These are phyloP conservation scores for Camelina hispida DNA, from an alignment of 345 rosid genomes.

Conservation along the genomic window DNA sequence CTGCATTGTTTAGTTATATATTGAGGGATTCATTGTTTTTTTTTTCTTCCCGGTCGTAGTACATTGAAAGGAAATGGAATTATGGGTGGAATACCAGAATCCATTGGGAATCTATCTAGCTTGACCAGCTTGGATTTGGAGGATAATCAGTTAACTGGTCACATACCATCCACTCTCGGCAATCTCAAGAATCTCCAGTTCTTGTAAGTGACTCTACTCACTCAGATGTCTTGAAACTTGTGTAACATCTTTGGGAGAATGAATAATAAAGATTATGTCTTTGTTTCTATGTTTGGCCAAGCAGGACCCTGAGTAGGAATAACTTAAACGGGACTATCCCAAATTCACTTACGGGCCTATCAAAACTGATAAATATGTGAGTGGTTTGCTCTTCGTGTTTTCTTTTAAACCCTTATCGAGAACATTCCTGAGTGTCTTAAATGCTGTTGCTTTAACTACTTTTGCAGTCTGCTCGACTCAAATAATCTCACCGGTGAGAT, in stretches of 20 bases:
- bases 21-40: neutral
- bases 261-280: neutral
- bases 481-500: conserved; percentile 78
- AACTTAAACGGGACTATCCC: conserved; percentile 78
- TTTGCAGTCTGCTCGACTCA: conserved; percentile 79
- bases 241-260: neutral
- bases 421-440: neutral
- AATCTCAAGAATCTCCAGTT: conserved; percentile 81
- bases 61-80: conserved; percentile 89
- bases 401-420: too few species aligned
- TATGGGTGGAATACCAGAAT: conserved; percentile 79
- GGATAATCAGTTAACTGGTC: conserved; percentile 75
- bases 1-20: neutral
- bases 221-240: conserved; percentile 13
- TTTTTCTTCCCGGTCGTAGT: conserved; percentile 49
- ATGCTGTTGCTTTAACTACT: conserved; percentile 10
- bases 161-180: conserved; percentile 81
- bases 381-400: conserved; percentile 34
- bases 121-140: conserved; percentile 88
- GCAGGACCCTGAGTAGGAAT: conserved; percentile 88
- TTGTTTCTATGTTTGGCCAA: conserved; percentile 29
- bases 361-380: conserved; percentile 77
- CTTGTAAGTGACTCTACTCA: conserved; percentile 60
- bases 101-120: conserved; percentile 77
- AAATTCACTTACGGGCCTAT: conserved; percentile 61